phyloP scores from a whole-genome alignment of 306 rosid genomes.

The Castanea sativa region DNA sequence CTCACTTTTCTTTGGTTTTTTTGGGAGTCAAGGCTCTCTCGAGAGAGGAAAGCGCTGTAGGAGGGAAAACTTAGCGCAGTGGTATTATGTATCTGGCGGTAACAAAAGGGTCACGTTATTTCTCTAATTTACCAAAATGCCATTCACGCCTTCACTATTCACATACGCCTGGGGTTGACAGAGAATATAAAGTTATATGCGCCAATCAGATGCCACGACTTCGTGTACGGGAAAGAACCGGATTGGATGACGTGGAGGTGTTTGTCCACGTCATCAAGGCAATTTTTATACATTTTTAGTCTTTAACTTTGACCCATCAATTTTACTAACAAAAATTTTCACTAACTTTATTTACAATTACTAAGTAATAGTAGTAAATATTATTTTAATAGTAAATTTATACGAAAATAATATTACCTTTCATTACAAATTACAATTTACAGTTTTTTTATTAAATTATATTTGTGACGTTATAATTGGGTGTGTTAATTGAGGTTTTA shows the following conservation, averaged over 20 bases:
- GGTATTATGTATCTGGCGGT: slow-evolving; percentile 13
- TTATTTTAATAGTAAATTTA: too few relatives aligned
- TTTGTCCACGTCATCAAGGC: neutral
- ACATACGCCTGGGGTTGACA: slow-evolving; percentile 10
- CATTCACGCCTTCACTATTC: slow-evolving; percentile 8
- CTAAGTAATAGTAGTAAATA: too few relatives aligned
- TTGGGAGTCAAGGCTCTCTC: neutral
- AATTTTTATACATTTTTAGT: neutral
- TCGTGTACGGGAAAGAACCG: slow-evolving; percentile 7
- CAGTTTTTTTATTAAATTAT: too few relatives aligned
- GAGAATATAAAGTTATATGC: neutral
- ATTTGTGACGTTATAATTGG: fast-evolving
- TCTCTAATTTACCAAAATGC: slow-evolving; percentile 28
- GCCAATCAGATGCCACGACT: slow-evolving; percentile 14
- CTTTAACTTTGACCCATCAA: too few relatives aligned
- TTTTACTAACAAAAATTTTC: too few relatives aligned
- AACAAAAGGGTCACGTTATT: neutral
- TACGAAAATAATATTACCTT: too few relatives aligned
- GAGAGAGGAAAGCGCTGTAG: slow-evolving; percentile 12
- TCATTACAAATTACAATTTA: too few relatives aligned
- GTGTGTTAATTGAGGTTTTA: too few relatives aligned
- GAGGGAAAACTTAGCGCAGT: slow-evolving; percentile 50
- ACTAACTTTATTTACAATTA: too few relatives aligned
- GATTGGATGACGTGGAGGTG: slow-evolving; percentile 25
- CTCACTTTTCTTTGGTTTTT: neutral